Percentiles rank a stretch among this genome's conserved stretches.
Conservation (phyloP, 1,284 basidiomycete genomes). For the Porogramme epimiltina region DNA sequence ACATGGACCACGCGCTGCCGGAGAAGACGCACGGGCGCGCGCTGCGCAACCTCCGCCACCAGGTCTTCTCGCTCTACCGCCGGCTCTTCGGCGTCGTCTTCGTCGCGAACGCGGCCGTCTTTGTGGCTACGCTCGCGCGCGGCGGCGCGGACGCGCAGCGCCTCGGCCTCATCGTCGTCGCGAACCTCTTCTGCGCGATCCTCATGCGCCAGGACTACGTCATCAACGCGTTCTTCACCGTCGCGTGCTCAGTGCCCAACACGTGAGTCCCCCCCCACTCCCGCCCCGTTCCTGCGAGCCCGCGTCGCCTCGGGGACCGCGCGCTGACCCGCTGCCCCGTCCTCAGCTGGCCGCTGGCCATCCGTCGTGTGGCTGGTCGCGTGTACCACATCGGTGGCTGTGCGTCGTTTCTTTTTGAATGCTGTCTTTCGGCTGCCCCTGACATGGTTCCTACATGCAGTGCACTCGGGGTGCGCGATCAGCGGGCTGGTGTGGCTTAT, state of each 20-base stretch:
- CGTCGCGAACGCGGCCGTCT: conserved; percentile 52
- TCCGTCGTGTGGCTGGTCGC: conserved; percentile 52
- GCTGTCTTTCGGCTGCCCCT: not conserved
- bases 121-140: conserved; percentile 46
- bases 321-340: conserved; percentile 9
- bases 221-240: conserved; percentile 56
- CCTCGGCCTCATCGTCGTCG: conserved; percentile 50
- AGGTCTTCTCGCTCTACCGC: conserved; percentile 56
- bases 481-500: conserved; percentile 57
- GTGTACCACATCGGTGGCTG: conserved; percentile 60
- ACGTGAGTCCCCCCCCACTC: conserved; percentile 46
- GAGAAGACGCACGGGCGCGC: conserved; percentile 49
- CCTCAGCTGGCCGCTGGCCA: conserved; percentile 53
- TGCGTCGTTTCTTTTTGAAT: conserved; percentile 23
- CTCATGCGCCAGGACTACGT: conserved; percentile 67
- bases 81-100: conserved; percentile 60
- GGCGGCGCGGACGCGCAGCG: conserved; percentile 45
- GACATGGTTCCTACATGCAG: conserved; percentile 18
- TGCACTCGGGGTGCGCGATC: conserved; percentile 59
- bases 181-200: conserved; percentile 56
- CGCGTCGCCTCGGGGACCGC: not conserved
- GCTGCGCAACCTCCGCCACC: conserved; percentile 54
- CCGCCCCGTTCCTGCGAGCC: not conserved
- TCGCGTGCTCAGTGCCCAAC: conserved; percentile 49
- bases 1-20: conserved; percentile 50